Evolutionary conservation across 164 flowering plant species (phyloP).

Genomic region (Amborella trichopoda): DNA sequence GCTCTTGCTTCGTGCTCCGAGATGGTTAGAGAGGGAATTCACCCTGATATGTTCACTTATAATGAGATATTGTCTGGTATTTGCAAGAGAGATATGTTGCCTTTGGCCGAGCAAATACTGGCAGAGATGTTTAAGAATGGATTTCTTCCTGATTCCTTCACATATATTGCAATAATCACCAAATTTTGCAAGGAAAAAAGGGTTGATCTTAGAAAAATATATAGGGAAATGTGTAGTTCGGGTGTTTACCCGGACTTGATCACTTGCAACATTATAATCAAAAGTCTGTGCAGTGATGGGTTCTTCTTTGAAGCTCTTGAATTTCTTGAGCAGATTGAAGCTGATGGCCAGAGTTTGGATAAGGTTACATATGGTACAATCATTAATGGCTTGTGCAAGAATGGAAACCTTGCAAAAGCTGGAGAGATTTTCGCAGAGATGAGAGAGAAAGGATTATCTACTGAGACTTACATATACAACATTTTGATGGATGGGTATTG

Average conservation of each 20-base stretch:
- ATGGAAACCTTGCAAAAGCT: not conserved
- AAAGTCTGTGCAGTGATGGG: conserved; percentile 1
- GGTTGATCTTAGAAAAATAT: too few species aligned
- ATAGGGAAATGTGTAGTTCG: not conserved
- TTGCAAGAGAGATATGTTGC: not conserved
- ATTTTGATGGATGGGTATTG: conserved; percentile 2
- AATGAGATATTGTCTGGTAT: not conserved
- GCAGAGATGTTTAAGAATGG: conserved; percentile 1
- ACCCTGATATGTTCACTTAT: not conserved
- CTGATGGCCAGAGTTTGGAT: not conserved
- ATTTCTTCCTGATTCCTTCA: not conserved
- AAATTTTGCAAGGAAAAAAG: not conserved
- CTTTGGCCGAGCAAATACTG: not conserved
- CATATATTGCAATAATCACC: not conserved
- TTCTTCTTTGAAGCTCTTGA: not conserved
- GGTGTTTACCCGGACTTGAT: not conserved
- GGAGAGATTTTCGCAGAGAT: not conserved
- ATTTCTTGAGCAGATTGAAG: not conserved
- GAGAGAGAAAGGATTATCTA: not conserved
- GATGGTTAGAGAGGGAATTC: not conserved
- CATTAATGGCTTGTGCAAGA: conserved; percentile 33
- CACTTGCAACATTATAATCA: not conserved
- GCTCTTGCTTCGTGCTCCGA: not conserved
- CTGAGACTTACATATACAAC: not conserved
- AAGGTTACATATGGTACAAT: conserved; percentile 16